A percentile compares a stretch with the other conserved stretches of the same genome.
Conservation (phyloP, 768 basidiomycete genomes). For the Phlegmacium glaucopus region DNA sequence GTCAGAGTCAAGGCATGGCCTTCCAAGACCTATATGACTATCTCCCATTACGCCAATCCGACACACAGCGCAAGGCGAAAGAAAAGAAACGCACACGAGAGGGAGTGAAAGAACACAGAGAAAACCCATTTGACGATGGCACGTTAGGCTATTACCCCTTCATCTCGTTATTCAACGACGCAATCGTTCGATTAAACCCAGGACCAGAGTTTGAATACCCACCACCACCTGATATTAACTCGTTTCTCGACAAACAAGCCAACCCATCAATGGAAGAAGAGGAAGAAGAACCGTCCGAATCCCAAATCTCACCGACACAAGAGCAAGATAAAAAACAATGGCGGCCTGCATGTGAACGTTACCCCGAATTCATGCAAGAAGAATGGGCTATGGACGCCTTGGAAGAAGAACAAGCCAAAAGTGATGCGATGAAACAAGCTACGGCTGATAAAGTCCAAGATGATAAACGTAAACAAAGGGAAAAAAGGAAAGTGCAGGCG, state of each 20-base stretch:
- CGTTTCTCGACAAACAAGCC: slow-evolving; percentile 39
- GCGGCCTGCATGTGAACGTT: slow-evolving; percentile 83
- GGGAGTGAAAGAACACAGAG: slow-evolving; percentile 70
- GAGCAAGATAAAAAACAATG: slow-evolving; percentile 44
- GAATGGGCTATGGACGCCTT: slow-evolving; percentile 73
- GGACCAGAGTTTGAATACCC: slow-evolving; percentile 84
- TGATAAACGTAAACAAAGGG: slow-evolving; percentile 48
- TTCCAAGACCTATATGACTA: slow-evolving; percentile 90
- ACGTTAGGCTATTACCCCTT: slow-evolving; percentile 94
- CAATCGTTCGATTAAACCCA: slow-evolving; percentile 78
- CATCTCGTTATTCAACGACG: slow-evolving; percentile 90
- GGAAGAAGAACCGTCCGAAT: slow-evolving; percentile 1
- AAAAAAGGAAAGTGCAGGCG: slow-evolving; percentile 47
- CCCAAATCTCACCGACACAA: slow-evolving; percentile 4
- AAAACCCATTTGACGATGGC: slow-evolving; percentile 92
- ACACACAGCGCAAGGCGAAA: slow-evolving; percentile 59
- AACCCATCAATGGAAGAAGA: slow-evolving; percentile 7
- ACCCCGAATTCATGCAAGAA: slow-evolving; percentile 80
- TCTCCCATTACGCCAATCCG: slow-evolving; percentile 69
- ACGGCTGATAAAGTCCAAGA: slow-evolving; percentile 39
- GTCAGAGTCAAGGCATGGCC: slow-evolving; percentile 77
- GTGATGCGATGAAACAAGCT: slow-evolving; percentile 37
- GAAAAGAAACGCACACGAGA: slow-evolving; percentile 62
- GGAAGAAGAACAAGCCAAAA: slow-evolving; percentile 69
- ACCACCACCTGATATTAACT: slow-evolving; percentile 77